Evolutionary conservation across 2,329 filamentous ascomycete species (phyloP).

Genomic region (Colletotrichum destructivum): DNA sequence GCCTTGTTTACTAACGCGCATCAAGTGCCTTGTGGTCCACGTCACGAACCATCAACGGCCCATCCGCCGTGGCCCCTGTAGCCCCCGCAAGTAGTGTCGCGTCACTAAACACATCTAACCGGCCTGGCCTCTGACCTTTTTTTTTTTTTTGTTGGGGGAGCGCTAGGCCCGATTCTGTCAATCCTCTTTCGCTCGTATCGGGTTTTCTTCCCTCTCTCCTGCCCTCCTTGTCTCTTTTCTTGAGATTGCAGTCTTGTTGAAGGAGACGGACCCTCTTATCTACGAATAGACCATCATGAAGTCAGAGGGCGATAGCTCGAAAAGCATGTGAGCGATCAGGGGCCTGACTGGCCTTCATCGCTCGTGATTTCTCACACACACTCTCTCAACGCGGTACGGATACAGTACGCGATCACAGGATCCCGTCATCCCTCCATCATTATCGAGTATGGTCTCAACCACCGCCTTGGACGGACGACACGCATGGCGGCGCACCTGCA

Average conservation of each 20-base stretch:
- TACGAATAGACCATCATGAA: conserved; percentile 2
- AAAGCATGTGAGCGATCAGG: conserved; percentile 18
- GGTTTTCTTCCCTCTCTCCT: conserved; percentile 21
- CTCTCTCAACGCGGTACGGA: neutral
- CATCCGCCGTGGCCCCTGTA: conserved; percentile 25
- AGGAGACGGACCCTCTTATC: conserved; percentile 28
- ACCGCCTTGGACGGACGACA: too few species aligned
- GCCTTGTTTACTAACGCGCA: conserved; percentile 6
- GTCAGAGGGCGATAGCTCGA: neutral
- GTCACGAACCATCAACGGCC: conserved; percentile 23
- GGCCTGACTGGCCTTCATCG: neutral
- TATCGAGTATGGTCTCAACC: neutral
- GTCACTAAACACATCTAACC: too few species aligned
- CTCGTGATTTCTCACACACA: neutral
- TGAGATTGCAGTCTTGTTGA: conserved; percentile 5
- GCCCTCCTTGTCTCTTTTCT: conserved; percentile 4
- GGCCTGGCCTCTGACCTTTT: conserved; percentile 15
- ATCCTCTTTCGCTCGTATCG: conserved; percentile 16
- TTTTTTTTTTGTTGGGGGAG: conserved; percentile 42
- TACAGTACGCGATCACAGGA: neutral
- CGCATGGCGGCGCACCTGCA: too few species aligned
- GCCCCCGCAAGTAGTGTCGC: neutral
- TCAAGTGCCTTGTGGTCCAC: conserved; percentile 15
- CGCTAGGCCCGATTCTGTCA: conserved; percentile 30
- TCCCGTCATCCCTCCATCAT: conserved; percentile 15